Percentiles rank a stretch among this genome's conserved stretches.
These are phyloP conservation scores for Aspergillus sclerotiicarbonarius DNA, from an alignment of 495 filamentous ascomycete species.

Conservation along the genomic window DNA sequence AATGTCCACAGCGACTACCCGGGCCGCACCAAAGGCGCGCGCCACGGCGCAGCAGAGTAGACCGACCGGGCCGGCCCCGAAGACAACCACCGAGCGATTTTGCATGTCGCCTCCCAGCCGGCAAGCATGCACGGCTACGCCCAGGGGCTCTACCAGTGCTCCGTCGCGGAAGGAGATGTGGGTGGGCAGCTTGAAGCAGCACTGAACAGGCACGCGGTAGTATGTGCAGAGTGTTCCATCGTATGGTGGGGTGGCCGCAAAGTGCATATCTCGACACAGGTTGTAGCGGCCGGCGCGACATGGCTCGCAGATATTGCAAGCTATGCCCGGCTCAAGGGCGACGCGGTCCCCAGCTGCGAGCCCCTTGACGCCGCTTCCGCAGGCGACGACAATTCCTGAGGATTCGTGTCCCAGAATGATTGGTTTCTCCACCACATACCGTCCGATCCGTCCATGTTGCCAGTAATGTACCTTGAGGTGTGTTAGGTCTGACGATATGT, in stretches of 20 bases:
- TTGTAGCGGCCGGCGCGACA: slow-evolving; percentile 75
- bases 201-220: slow-evolving; percentile 73
- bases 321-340: slow-evolving; percentile 74
- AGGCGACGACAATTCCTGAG: slow-evolving; percentile 57
- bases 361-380: slow-evolving; percentile 50
- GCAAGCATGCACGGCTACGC: slow-evolving; percentile 79
- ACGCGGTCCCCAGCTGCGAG: slow-evolving; percentile 65
- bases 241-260: slow-evolving; percentile 79
- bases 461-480: slow-evolving; percentile 50
- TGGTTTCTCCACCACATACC: slow-evolving; percentile 41
- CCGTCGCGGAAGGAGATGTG: slow-evolving; percentile 73
- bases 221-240: slow-evolving; percentile 76
- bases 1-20: slow-evolving; percentile 75
- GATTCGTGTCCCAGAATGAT: slow-evolving; percentile 70
- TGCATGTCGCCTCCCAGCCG: slow-evolving; percentile 65
- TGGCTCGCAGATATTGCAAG: slow-evolving; percentile 64
- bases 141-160: slow-evolving; percentile 80
- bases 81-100: slow-evolving; percentile 73
- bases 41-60: slow-evolving; percentile 78
- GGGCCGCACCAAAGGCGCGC: slow-evolving; percentile 71
- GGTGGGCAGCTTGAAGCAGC: slow-evolving; percentile 76
- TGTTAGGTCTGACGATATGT: not conserved
- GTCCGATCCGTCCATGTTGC: slow-evolving; percentile 45
- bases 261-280: slow-evolving; percentile 72
- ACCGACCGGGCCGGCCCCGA: slow-evolving; percentile 84